Base-by-base conservation (phyloP, 768 basidiomycete genomes). In the Coprinopsis cinerea region DNA sequence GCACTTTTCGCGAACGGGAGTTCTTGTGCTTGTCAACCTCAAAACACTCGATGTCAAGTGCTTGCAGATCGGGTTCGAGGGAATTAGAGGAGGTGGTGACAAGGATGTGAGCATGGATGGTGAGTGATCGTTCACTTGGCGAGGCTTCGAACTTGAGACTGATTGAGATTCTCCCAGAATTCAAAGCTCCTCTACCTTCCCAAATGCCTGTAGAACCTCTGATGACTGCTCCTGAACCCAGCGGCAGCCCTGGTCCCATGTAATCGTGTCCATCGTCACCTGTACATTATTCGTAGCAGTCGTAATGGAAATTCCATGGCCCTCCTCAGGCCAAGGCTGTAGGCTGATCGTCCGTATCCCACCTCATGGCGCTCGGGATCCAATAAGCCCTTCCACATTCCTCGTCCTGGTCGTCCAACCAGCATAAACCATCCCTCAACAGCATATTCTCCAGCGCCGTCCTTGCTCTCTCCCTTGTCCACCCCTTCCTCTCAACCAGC, bases 321-420 rank as follows among this genome's bases (percentile, higher is more conserved):
- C n/a, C n/a, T n/a, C n/a, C 37, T 53, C 43, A 45, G 53, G 46
- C 44, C 51, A 46, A 55, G 28, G 28, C 36, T 9, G 18, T 24
- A 24, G 24, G 35, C n/a, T 43, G 15, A 6, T 15, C 41, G 65
- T 64, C 86, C 47, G 78, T 69, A 51, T 89, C 86, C 90, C 91
- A 96, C 51, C 77, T 77, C 78, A 95, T 88, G 2, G 85, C 86
- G 11, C 88, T 89, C 1, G 87, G 85, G 10, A 95, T 75, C 92
- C 92, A 97, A 62, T 92, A 95, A 20, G 82, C 79, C 50, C 75
- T 73, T 24, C 82, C 81, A 25, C 68, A 71, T 14, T 61, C 63
- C 56, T 82, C 80, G 47, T 88, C 90, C 65, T 96, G 92, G 22
- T 90, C 85, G 60, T 99, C 96, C 25, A 98, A 61, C 96, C 96